phyloP scores from a whole-genome alignment of 176 grass and related monocot species.

The Musa schizocarpa region DNA sequence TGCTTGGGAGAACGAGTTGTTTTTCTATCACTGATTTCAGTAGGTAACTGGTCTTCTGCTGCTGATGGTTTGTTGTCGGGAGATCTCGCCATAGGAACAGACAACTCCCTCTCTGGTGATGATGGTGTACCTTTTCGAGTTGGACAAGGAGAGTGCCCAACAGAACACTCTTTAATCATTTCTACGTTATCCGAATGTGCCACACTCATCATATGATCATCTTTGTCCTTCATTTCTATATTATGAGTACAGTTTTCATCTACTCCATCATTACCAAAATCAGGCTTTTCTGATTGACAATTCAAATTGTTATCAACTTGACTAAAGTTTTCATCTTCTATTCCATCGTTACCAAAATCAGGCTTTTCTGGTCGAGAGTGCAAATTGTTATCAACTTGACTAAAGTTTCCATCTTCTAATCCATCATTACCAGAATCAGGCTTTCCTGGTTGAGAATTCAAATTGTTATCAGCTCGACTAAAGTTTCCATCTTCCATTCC shows the following conservation, averaged over 20 bases:
- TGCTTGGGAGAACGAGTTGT: constrained; percentile 20
- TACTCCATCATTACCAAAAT: constrained; percentile 32
- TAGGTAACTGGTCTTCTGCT: constrained; percentile 19
- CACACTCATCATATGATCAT: constrained; percentile 33
- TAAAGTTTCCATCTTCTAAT: constrained; percentile 34
- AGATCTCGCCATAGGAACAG: constrained; percentile 31
- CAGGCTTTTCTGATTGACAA: constrained; percentile 31
- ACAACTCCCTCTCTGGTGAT: constrained; percentile 32
- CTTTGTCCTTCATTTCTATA: constrained; percentile 22
- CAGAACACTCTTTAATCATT: constrained; percentile 25
- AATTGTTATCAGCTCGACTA: constrained; percentile 2
- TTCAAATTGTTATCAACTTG: constrained; percentile 2
- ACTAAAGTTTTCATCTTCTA: constrained; percentile 30
- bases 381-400: not conserved
- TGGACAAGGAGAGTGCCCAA: not conserved
- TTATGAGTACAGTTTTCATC: constrained; percentile 23
- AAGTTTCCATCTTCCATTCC: constrained; percentile 34
- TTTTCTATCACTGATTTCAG: constrained; percentile 26
- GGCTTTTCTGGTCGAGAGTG: constrained; percentile 29
- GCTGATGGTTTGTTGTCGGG: constrained; percentile 21
- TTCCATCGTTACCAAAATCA: constrained; percentile 33
- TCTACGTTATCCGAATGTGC: constrained; percentile 24
- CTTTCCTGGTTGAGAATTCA: constrained; percentile 28
- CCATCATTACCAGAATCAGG: constrained; percentile 29
- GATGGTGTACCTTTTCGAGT: constrained; percentile 27